Conservation (phyloP, 805 yeast species). For the Candida pseudoglaebosa region DNA sequence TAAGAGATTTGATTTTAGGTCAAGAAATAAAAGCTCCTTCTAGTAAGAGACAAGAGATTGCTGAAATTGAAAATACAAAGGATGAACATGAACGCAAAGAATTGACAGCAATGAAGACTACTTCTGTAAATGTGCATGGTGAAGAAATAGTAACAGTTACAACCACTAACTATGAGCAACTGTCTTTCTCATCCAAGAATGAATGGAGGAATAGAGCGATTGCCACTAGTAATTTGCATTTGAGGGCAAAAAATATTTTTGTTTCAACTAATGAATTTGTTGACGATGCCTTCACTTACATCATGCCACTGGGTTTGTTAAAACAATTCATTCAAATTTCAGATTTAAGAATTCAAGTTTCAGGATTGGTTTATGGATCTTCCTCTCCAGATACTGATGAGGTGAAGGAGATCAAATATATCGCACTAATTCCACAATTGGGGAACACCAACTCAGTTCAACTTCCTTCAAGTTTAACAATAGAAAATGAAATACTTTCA, state of each 20-base stretch:
- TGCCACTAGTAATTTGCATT: constrained; percentile 65
- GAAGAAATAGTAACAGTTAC: constrained; percentile 94
- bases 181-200: constrained; percentile 73
- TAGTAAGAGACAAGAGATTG: constrained; percentile 75
- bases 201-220: constrained; percentile 92
- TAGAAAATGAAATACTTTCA: constrained; percentile 21
- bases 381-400: constrained; percentile 68
- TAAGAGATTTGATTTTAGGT: constrained; percentile 89
- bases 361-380: constrained; percentile 75
- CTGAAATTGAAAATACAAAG: constrained; percentile 57
- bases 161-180: constrained; percentile 83
- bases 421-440: constrained; percentile 84
- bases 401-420: constrained; percentile 71
- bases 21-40: constrained; percentile 93
- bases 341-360: constrained; percentile 78
- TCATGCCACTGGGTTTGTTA: constrained; percentile 79
- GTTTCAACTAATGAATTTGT: constrained; percentile 66
- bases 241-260: constrained; percentile 67
- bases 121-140: constrained; percentile 88
- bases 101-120: constrained; percentile 73
- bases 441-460: constrained; percentile 68
- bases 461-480: constrained; percentile 48
- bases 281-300: constrained; percentile 56
- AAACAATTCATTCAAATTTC: constrained; percentile 74
- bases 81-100: constrained; percentile 46